These are phyloP conservation scores for Chaetomium cochliodes DNA, from an alignment of 495 filamentous ascomycete species.

Conservation along the genomic window DNA sequence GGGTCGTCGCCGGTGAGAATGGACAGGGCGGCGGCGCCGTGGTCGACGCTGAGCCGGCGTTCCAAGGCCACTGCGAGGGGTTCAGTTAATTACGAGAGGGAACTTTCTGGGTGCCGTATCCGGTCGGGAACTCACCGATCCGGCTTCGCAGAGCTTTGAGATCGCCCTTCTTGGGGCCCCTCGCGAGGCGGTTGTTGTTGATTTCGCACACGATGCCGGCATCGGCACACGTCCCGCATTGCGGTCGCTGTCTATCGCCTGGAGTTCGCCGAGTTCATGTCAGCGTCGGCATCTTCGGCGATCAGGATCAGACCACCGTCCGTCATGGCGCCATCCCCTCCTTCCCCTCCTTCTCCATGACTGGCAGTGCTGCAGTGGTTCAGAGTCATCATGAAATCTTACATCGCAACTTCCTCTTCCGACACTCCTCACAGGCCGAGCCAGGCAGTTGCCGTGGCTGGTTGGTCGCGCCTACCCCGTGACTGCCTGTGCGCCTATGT, in stretches of 20 bases:
- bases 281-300: slow-evolving; percentile 1
- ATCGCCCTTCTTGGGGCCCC: slow-evolving; percentile 56
- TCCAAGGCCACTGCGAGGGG: slow-evolving; percentile 35
- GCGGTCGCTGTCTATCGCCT: slow-evolving; percentile 52
- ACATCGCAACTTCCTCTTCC: slow-evolving; percentile 50
- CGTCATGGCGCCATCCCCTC: background rate
- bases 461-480: slow-evolving; percentile 13
- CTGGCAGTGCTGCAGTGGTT: background rate
- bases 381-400: slow-evolving; percentile 12
- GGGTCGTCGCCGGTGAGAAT: slow-evolving; percentile 20
- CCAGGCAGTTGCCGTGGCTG: slow-evolving; percentile 45
- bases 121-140: slow-evolving; percentile 41
- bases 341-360: background rate
- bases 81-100: slow-evolving; percentile 10
- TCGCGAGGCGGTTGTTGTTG: slow-evolving; percentile 45
- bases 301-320: background rate
- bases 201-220: slow-evolving; percentile 51
- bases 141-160: slow-evolving; percentile 50
- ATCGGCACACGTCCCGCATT: slow-evolving; percentile 52
- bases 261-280: background rate
- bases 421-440: slow-evolving; percentile 51
- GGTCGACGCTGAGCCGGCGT: slow-evolving; percentile 41
- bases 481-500: slow-evolving; percentile 24
- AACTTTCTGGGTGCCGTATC: background rate
- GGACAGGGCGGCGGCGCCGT: slow-evolving; percentile 21